Percentiles rank a stretch among this genome's conserved stretches.
Evolutionary conservation across 2,329 filamentous ascomycete species (phyloP).

Genomic region (Penicillium sp.): DNA sequence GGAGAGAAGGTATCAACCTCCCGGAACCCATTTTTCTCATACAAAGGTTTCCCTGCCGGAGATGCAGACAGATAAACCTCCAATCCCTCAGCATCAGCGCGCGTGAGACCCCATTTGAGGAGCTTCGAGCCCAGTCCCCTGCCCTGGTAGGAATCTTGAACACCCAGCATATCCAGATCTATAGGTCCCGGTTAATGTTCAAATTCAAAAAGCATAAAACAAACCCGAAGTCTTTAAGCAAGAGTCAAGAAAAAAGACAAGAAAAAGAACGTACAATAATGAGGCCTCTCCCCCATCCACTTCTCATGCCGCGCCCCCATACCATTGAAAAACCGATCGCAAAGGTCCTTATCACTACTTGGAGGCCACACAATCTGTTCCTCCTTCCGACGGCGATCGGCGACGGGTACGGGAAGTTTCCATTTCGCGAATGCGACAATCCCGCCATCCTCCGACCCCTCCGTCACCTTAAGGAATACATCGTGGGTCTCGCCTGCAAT

Average conservation of each 20-base stretch:
- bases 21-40: constrained; percentile 41
- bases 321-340: constrained; percentile 19
- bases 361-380: constrained; percentile 13
- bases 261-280: constrained; percentile 25
- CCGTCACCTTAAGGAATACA: constrained; percentile 14
- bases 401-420: constrained; percentile 14
- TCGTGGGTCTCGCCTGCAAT: background rate
- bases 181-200: background rate
- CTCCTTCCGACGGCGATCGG: constrained; percentile 8
- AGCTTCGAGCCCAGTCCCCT: constrained; percentile 28
- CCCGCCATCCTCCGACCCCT: constrained; percentile 2
- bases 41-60: constrained; percentile 34
- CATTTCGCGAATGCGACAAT: constrained; percentile 27
- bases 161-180: constrained; percentile 28
- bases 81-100: constrained; percentile 35
- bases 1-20: constrained; percentile 17
- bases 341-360: constrained; percentile 18
- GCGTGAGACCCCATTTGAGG: constrained; percentile 36
- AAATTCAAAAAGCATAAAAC: background rate
- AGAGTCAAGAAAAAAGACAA: background rate
- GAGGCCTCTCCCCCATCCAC: constrained; percentile 19
- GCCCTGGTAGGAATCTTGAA: constrained; percentile 23
- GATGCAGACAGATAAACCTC: constrained; percentile 39
- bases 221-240: background rate
- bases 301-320: constrained; percentile 16